Conservation (phyloP, 1,139 yeast species). For the Sugiyamaella grinbergsii region DNA sequence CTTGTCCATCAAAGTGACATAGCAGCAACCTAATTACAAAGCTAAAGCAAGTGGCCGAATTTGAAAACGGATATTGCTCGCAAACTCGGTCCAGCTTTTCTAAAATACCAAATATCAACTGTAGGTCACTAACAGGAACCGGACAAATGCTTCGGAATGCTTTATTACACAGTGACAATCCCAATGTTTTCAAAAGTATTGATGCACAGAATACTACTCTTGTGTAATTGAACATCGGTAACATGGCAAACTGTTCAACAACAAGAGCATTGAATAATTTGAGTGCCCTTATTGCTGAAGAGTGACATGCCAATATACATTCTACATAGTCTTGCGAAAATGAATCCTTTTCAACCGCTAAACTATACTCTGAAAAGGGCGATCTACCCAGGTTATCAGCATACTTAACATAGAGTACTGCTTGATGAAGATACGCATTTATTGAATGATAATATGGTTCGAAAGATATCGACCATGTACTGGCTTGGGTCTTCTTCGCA, state of each 20-base stretch:
- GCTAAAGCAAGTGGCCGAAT: conserved; percentile 33
- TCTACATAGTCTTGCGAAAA: conserved; percentile 30
- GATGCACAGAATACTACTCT: conserved; percentile 71
- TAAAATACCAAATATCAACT: conserved; percentile 49
- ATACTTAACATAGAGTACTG: conserved; percentile 46
- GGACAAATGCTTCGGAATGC: conserved; percentile 50
- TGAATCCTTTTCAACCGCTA: conserved; percentile 35
- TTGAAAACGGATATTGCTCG: conserved; percentile 34
- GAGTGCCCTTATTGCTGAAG: conserved; percentile 31
- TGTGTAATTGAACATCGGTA: conserved; percentile 65
- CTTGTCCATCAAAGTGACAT: conserved; percentile 38
- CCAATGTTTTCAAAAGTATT: conserved; percentile 61
- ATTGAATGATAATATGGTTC: conserved; percentile 52
- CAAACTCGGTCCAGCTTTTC: conserved; percentile 34
- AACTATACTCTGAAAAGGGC: conserved; percentile 43
- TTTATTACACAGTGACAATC: conserved; percentile 57
- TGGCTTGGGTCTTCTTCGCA: conserved; percentile 13
- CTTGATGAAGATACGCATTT: conserved; percentile 75
- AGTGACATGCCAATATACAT: conserved; percentile 32
- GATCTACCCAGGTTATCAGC: conserved; percentile 39
- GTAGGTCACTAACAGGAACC: conserved; percentile 53
- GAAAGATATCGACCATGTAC: conserved; percentile 12
- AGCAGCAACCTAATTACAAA: conserved; percentile 37
- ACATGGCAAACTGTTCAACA: conserved; percentile 46
- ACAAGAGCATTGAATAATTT: conserved; percentile 26